phyloP scores from a whole-genome alignment of 2,329 filamentous ascomycete species.

The Podosphaera leucotricha region DNA sequence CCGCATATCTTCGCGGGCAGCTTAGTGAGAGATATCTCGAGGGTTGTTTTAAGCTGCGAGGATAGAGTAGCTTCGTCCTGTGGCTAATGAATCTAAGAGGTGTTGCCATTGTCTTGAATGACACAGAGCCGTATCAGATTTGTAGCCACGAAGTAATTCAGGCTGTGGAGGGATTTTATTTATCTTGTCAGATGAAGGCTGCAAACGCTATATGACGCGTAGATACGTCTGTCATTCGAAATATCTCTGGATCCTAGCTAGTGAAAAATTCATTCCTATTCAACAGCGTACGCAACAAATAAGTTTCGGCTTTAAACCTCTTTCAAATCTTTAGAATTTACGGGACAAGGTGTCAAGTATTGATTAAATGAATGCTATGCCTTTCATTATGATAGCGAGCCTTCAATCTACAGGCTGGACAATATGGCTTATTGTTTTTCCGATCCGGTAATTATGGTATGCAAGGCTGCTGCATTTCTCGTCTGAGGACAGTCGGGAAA shows the following conservation, averaged over 20 bases:
- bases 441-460: neutral
- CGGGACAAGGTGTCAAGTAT: too few relatives aligned
- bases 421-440: neutral
- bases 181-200: neutral
- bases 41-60: neutral
- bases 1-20: slow-evolving; percentile 25
- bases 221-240: neutral
- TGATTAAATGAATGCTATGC: too few relatives aligned
- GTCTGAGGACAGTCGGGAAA: slow-evolving; percentile 17
- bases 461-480: slow-evolving; percentile 17
- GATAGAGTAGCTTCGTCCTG: neutral
- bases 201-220: neutral
- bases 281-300: too few relatives aligned
- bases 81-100: neutral
- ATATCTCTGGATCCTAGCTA: too few relatives aligned
- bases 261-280: too few relatives aligned
- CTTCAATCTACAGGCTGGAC: neutral
- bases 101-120: neutral
- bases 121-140: neutral
- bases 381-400: neutral
- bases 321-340: too few relatives aligned
- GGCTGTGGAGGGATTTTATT: neutral
- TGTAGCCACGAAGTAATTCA: neutral
- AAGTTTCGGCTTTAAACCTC: too few relatives aligned
- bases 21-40: neutral